These are phyloP conservation scores for Citrus reticulata DNA, from an alignment of 345 rosid genomes.

Conservation along the genomic window DNA sequence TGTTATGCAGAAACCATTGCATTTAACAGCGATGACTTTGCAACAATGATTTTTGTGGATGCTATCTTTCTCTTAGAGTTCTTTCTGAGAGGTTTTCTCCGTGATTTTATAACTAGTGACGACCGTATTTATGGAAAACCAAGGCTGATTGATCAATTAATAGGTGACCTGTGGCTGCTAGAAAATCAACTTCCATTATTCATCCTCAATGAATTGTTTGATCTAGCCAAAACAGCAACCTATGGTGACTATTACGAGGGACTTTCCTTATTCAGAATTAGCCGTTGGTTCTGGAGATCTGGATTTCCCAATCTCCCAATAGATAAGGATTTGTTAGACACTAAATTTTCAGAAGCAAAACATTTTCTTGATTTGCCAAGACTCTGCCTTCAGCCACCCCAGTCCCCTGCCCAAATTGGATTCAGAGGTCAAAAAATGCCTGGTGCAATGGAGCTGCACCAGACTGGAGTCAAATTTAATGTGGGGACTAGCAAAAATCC, in stretches of 20 bases:
- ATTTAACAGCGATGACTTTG: not conserved
- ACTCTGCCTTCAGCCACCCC: not conserved
- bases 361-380: not conserved
- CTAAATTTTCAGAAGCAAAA: not conserved
- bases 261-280: not conserved
- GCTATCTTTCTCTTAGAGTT: slow-evolving; percentile 14
- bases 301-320: no score
- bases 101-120: rapidly evolving
- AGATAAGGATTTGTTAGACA: no score
- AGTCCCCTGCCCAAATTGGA: not conserved
- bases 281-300: not conserved
- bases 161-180: slow-evolving; percentile 13
- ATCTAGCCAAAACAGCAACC: not conserved
- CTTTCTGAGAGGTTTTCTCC: not conserved
- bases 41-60: slow-evolving; percentile 20
- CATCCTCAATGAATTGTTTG: slow-evolving; percentile 5
- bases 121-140: slow-evolving; percentile 7
- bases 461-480: not conserved
- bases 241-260: not conserved
- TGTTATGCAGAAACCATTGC: slow-evolving; percentile 4
- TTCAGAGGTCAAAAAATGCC: not conserved
- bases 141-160: not conserved
- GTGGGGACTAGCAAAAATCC: not conserved
- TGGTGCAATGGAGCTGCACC: not conserved
- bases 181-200: slow-evolving; percentile 36